Evolutionary conservation across 768 basidiomycete genomes (phyloP).

Genomic region (Boletus tomentosulus): DNA sequence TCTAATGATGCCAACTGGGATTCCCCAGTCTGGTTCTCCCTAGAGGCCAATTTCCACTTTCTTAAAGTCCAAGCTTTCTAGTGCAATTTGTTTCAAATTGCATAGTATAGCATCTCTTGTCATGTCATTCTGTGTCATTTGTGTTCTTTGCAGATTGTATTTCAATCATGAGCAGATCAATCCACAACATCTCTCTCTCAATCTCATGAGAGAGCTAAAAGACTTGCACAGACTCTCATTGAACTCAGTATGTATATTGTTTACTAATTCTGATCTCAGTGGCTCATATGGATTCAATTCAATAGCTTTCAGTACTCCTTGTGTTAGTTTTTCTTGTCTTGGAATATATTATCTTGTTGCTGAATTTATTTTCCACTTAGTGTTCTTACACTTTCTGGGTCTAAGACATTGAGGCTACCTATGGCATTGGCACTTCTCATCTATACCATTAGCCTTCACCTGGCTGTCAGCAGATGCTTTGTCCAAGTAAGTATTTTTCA

Average conservation of each 20-base stretch:
- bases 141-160: neutral
- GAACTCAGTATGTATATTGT: slow-evolving; percentile 8
- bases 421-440: slow-evolving; percentile 6
- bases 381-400: slow-evolving; percentile 11
- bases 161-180: neutral
- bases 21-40: no score
- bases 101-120: no score
- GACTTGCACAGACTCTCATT: slow-evolving; percentile 10
- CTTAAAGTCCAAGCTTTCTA: no score
- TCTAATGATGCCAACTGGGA: no score
- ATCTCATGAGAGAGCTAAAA: neutral
- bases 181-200: neutral
- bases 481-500: neutral
- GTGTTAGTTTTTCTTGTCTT: slow-evolving; percentile 3
- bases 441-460: neutral
- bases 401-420: neutral
- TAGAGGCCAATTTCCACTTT: no score
- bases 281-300: neutral
- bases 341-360: neutral
- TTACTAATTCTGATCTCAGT: neutral
- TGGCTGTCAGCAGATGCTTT: neutral
- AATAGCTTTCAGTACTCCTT: slow-evolving; percentile 13
- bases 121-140: neutral
- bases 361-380: neutral
- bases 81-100: no score